Evolutionary conservation across 2,329 filamentous ascomycete genomes (phyloP).

Genomic region (Escovopsis sp.): DNA sequence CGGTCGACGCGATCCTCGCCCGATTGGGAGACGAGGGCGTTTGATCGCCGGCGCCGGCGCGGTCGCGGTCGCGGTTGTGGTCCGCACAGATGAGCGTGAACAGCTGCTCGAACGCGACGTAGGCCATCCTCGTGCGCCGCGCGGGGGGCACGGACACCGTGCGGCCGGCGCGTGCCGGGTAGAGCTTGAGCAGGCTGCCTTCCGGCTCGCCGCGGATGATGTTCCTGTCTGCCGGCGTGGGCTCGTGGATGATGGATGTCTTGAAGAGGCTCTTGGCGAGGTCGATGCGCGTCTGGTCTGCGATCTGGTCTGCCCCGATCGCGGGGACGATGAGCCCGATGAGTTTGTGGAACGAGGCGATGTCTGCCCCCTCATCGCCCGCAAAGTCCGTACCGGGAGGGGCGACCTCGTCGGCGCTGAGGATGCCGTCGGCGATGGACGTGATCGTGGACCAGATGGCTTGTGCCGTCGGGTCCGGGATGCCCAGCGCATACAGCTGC

Average conservation of each 20-base stretch:
- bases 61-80: slow-evolving; percentile 12
- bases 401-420: slow-evolving; percentile 43
- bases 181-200: slow-evolving; percentile 43
- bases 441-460: slow-evolving; percentile 59
- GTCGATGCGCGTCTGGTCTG: slow-evolving; percentile 49
- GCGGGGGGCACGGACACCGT: slow-evolving; percentile 55
- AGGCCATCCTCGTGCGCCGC: slow-evolving; percentile 56
- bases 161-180: slow-evolving; percentile 51
- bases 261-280: slow-evolving; percentile 68
- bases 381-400: slow-evolving; percentile 33
- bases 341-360: slow-evolving; percentile 54
- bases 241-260: slow-evolving; percentile 65
- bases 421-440: slow-evolving; percentile 51
- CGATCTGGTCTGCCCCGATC: slow-evolving; percentile 51
- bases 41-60: slow-evolving; percentile 19
- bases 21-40: slow-evolving; percentile 20
- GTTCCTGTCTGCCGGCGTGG: slow-evolving; percentile 37
- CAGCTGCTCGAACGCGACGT: slow-evolving; percentile 67
- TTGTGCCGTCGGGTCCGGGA: slow-evolving; percentile 31
- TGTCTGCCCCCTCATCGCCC: slow-evolving; percentile 70
- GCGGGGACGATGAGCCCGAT: slow-evolving; percentile 58
- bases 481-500: slow-evolving; percentile 35
- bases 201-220: slow-evolving; percentile 32
- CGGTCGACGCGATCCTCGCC: slow-evolving; percentile 54
- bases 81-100: slow-evolving; percentile 47